Evolutionary conservation across 257 asterid genomes (phyloP).

Genomic region (Mentha longifolia): DNA sequence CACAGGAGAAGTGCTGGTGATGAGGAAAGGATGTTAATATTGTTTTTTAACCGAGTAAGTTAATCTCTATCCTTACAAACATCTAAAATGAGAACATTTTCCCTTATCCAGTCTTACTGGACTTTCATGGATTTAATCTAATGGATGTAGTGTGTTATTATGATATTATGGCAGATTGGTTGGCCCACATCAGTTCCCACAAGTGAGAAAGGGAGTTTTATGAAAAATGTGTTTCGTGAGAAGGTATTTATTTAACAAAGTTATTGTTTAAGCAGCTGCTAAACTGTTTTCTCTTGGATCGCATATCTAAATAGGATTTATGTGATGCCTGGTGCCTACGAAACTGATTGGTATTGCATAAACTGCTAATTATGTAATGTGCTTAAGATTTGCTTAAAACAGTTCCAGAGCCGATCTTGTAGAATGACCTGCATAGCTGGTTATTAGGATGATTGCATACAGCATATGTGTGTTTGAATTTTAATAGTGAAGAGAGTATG

Average conservation of each 20-base stretch:
- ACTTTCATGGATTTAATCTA: too few species aligned
- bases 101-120: too few species aligned
- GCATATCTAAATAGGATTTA: not conserved
- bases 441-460: constrained; percentile 8
- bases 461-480: not conserved
- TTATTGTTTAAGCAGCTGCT: not conserved
- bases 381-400: constrained; percentile 3
- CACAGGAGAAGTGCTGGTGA: constrained; percentile 86
- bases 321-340: not conserved
- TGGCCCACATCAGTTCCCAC: constrained; percentile 98
- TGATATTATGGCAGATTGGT: constrained; percentile 68
- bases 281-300: not conserved
- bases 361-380: not conserved
- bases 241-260: constrained; percentile 57
- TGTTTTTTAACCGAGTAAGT: constrained; percentile 86
- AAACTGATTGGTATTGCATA: not conserved
- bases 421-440: not conserved
- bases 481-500: not conserved
- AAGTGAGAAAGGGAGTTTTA: constrained; percentile 73
- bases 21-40: constrained; percentile 86
- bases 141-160: too few species aligned
- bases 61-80: not conserved
- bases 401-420: not conserved
- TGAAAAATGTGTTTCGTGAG: constrained; percentile 76
- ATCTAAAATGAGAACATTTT: too few species aligned